Evolutionary conservation across 352 stramenopile species (phyloP).

Genomic region (Phytopythium boreale): DNA sequence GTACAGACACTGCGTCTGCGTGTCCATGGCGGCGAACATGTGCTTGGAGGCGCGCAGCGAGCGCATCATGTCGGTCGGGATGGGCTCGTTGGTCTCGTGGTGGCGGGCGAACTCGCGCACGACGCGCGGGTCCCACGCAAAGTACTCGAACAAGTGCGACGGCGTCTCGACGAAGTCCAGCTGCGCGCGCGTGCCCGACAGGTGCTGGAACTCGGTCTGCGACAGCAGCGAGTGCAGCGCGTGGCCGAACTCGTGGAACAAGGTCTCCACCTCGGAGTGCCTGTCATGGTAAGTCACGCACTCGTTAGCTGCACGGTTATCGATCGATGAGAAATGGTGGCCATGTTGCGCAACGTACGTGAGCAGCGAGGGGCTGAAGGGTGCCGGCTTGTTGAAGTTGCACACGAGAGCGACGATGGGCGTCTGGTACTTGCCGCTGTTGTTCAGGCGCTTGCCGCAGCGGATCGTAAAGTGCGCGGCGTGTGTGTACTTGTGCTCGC

Average conservation of each 20-base stretch:
- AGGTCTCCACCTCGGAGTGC: slow-evolving; percentile 95
- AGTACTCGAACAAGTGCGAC: slow-evolving; percentile 98
- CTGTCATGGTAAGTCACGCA: slow-evolving; percentile 31
- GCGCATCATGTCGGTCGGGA: slow-evolving; percentile 76
- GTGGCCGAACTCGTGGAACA: slow-evolving; percentile 99
- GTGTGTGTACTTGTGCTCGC: slow-evolving; percentile 83
- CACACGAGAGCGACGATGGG: slow-evolving; percentile 94
- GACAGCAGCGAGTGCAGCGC: slow-evolving; percentile 96
- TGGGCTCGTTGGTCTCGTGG: slow-evolving; percentile 72
- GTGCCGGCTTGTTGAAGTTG: slow-evolving; percentile 84
- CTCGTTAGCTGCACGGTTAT: neutral
- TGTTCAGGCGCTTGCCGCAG: slow-evolving; percentile 79
- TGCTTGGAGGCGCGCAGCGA: slow-evolving; percentile 74
- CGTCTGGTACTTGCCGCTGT: slow-evolving; percentile 81
- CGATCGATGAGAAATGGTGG: neutral
- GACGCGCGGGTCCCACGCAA: slow-evolving; percentile 90
- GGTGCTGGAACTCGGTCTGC: slow-evolving; percentile 96
- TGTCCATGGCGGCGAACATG: slow-evolving; percentile 90
- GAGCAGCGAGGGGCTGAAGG: slow-evolving; percentile 64
- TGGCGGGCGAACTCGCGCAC: slow-evolving; percentile 84
- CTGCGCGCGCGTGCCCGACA: slow-evolving; percentile 92
- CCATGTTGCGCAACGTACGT: slow-evolving; percentile 30
- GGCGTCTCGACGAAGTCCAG: slow-evolving; percentile 96
- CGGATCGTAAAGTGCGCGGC: slow-evolving; percentile 96
- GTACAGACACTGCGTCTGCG: slow-evolving; percentile 82